A percentile compares a stretch with the other conserved stretches of the same genome.
phyloP scores from a whole-genome alignment of 345 rosid species.

The Rubroshorea leprosula region DNA sequence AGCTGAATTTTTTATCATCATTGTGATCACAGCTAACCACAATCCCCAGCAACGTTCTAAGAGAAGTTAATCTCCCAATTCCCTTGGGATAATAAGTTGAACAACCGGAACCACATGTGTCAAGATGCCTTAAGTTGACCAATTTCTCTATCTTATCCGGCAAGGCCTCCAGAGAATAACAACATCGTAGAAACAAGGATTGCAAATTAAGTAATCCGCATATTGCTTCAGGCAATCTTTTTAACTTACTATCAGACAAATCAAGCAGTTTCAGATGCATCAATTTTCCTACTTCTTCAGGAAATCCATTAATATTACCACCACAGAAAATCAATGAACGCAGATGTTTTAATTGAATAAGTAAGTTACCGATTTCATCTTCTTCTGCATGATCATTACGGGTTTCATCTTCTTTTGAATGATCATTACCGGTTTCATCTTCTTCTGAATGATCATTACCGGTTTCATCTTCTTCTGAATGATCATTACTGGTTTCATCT shows the following conservation, averaged over 20 bases:
- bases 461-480: no score
- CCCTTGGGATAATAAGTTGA: background rate
- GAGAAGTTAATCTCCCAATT: background rate
- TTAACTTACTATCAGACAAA: conserved; percentile 4
- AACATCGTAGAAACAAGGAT: background rate
- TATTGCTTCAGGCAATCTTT: background rate
- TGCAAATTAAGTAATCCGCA: background rate
- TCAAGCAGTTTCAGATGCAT: conserved; percentile 3
- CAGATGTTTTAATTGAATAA: background rate
- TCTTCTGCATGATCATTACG: no score
- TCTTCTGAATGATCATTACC: background rate
- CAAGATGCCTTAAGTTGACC: background rate
- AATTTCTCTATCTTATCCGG: background rate
- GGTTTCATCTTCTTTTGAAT: background rate
- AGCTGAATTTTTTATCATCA: background rate
- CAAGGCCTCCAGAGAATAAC: background rate
- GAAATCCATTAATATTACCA: background rate
- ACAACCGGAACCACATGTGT: background rate
- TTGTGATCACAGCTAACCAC: background rate
- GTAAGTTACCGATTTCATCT: background rate
- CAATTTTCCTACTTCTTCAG: background rate
- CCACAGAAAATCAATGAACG: background rate
- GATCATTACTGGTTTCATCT: background rate
- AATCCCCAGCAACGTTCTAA: background rate
- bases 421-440: background rate